Conservation (phyloP, 768 basidiomycete species). For the Roridomyces roridus region DNA sequence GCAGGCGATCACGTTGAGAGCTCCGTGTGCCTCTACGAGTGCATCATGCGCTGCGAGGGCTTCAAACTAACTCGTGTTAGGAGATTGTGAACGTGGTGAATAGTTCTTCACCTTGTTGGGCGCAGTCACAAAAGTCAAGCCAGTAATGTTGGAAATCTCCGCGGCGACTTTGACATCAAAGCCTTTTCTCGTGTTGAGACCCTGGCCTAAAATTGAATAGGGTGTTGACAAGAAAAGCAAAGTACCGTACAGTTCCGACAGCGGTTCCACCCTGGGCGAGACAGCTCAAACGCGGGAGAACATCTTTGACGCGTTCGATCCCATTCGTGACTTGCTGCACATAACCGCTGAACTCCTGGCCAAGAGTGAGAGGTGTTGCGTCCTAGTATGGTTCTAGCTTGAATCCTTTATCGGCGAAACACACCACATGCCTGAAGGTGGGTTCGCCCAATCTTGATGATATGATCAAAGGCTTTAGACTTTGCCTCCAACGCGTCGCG, state of each 20-base stretch:
- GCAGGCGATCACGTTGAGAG: conserved; percentile 94
- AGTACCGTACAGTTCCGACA: conserved; percentile 95
- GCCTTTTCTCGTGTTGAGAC: conserved; percentile 94
- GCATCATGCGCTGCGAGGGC: conserved; percentile 98
- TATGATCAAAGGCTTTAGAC: conserved; percentile 81
- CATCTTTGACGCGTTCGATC: conserved; percentile 81
- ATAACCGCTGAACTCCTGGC: conserved; percentile 99
- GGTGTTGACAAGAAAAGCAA: conserved; percentile 50
- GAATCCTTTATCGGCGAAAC: background rate
- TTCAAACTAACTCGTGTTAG: conserved; percentile 72
- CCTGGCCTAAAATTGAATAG: conserved; percentile 53
- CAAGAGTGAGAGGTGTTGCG: conserved; percentile 95
- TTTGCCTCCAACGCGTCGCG: conserved; percentile 86
- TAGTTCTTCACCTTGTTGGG: conserved; percentile 85
- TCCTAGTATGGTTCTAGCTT: conserved; percentile 56
- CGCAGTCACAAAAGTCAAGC: conserved; percentile 91
- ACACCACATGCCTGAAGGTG: conserved; percentile 77
- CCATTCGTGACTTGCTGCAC: conserved; percentile 93
- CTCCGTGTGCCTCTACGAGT: conserved; percentile 95
- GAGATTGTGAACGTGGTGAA: background rate
- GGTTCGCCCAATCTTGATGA: conserved; percentile 98
- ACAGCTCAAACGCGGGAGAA: conserved; percentile 83
- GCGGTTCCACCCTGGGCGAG: conserved; percentile 99
- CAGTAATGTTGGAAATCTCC: conserved; percentile 91
- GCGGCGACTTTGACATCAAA: conserved; percentile 95